A percentile compares a stretch with the other conserved stretches of the same genome.
Evolutionary conservation across 805 yeast species (phyloP).

Genomic region (Myxozyma neglecta): DNA sequence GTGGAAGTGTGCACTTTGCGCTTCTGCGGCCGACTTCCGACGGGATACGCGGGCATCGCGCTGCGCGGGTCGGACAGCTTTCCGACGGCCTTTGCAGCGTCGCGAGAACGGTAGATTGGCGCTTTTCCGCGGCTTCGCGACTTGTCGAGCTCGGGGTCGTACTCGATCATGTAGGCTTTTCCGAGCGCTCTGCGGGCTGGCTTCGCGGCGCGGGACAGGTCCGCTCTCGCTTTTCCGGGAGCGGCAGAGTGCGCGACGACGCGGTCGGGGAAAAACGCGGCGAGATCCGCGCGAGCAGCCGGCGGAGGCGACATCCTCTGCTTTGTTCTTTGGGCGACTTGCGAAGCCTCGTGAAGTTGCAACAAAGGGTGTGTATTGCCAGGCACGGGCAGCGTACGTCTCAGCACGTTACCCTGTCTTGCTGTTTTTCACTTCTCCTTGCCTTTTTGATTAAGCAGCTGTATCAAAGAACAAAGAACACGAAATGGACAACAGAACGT

Average conservation of each 20-base stretch:
- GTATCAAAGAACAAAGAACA: no score
- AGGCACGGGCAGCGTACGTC: neutral
- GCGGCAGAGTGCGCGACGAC: neutral
- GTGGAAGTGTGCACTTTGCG: constrained; percentile 33
- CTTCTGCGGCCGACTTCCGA: neutral
- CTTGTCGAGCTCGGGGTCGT: constrained; percentile 55
- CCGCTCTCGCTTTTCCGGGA: neutral
- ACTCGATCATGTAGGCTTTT: constrained; percentile 48
- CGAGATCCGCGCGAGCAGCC: constrained; percentile 21
- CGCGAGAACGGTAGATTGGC: constrained; percentile 42
- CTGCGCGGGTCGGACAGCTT: constrained; percentile 28
- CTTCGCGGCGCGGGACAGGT: constrained; percentile 1
- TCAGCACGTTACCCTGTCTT: constrained; percentile 6
- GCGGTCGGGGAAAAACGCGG: constrained; percentile 31
- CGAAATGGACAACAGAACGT: constrained; percentile 12
- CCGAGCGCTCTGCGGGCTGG: constrained; percentile 23
- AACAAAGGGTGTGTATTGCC: neutral
- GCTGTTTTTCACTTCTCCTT: neutral
- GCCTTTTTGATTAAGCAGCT: no score
- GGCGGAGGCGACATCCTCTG: neutral
- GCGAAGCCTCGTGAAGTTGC: no score
- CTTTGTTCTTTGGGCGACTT: constrained; percentile 7
- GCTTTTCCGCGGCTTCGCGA: constrained; percentile 45
- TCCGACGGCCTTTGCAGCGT: constrained; percentile 23
- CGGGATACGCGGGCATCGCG: constrained; percentile 20